Percentiles rank a stretch among this genome's conserved stretches.
phyloP scores from a whole-genome alignment of 2,329 filamentous ascomycete species.

The Colletotrichum tofieldiae region DNA sequence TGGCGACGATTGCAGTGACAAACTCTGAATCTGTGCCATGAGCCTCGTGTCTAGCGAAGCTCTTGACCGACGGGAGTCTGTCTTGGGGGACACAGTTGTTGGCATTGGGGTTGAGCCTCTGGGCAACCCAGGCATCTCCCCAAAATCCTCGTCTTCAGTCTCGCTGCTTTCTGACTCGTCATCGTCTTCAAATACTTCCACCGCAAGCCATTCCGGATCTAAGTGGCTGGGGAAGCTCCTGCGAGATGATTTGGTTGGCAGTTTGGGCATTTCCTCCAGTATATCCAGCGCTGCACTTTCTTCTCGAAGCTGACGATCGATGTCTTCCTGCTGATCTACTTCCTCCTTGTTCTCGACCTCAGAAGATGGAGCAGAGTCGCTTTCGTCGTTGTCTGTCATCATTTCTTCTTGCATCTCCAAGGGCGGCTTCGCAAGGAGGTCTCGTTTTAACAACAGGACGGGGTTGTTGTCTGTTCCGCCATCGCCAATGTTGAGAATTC shows the following conservation, averaged over 20 bases:
- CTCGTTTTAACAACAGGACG: slow-evolving; percentile 81
- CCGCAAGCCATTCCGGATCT: slow-evolving; percentile 91
- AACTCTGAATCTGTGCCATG: slow-evolving; percentile 58
- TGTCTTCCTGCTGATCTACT: slow-evolving; percentile 58
- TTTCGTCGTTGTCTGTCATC: slow-evolving; percentile 39
- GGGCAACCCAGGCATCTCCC: slow-evolving; percentile 43
- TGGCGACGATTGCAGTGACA: slow-evolving; percentile 53
- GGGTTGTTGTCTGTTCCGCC: slow-evolving; percentile 77
- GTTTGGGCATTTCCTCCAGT: slow-evolving; percentile 36
- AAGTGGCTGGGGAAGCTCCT: slow-evolving; percentile 80
- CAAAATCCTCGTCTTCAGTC: slow-evolving; percentile 58
- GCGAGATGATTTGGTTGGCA: not conserved
- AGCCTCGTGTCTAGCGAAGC: slow-evolving; percentile 56
- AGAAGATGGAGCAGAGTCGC: slow-evolving; percentile 1
- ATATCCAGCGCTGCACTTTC: slow-evolving; percentile 50
- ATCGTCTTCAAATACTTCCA: slow-evolving; percentile 85
- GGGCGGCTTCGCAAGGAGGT: slow-evolving; percentile 75
- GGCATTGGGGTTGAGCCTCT: slow-evolving; percentile 8
- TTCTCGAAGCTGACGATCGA: slow-evolving; percentile 63
- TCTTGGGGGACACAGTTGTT: slow-evolving; percentile 19
- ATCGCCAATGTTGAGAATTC: slow-evolving; percentile 84
- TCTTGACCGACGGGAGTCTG: slow-evolving; percentile 40
- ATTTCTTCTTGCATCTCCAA: slow-evolving; percentile 58
- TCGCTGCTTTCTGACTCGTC: slow-evolving; percentile 56
- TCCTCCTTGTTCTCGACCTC: slow-evolving; percentile 22